phyloP scores from a whole-genome alignment of 192 early-diverging fungal genomes.

The Chytriomyces hyalinus region DNA sequence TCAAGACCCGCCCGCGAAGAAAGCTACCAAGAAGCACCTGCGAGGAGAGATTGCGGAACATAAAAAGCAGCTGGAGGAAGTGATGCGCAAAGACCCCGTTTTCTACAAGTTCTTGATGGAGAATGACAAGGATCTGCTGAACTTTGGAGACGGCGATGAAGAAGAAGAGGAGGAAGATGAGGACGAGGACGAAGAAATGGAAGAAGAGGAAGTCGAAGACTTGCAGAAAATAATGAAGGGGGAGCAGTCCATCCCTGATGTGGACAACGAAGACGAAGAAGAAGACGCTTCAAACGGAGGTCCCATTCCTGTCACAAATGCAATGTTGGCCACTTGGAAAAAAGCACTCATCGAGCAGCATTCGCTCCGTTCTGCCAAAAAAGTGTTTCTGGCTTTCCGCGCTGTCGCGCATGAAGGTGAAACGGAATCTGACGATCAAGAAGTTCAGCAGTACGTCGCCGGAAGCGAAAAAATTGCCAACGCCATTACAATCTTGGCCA shows the following conservation, averaged over 20 bases:
- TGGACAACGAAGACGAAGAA: conserved; percentile 48
- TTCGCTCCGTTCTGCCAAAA: conserved; percentile 72
- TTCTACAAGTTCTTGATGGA: conserved; percentile 92
- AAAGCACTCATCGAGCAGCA: conserved; percentile 47
- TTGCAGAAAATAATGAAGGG: conserved; percentile 36
- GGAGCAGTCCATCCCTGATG: conserved; percentile 37
- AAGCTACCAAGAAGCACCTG: conserved; percentile 54
- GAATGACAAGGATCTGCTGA: conserved; percentile 82
- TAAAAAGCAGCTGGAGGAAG: conserved; percentile 80
- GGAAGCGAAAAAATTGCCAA: conserved; percentile 72
- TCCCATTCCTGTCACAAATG: conserved; percentile 66
- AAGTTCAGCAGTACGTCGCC: conserved; percentile 24
- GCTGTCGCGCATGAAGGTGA: conserved; percentile 32
- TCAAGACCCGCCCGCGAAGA: conserved; percentile 39
- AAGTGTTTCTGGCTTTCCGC: conserved; percentile 84
- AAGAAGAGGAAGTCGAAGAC: conserved; percentile 43
- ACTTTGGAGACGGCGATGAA: conserved; percentile 61
- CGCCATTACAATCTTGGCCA: conserved; percentile 73
- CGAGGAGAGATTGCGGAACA: conserved; percentile 67
- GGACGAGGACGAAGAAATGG: conserved; percentile 40
- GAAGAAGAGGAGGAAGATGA: conserved; percentile 42
- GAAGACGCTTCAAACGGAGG: conserved; percentile 27
- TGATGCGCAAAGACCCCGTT: conserved; percentile 86
- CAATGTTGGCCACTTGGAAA: conserved; percentile 80
- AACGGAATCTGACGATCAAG: conserved; percentile 17